Evolutionary conservation across 306 rosid genomes (phyloP).

Genomic region (Ormosia emarginata): DNA sequence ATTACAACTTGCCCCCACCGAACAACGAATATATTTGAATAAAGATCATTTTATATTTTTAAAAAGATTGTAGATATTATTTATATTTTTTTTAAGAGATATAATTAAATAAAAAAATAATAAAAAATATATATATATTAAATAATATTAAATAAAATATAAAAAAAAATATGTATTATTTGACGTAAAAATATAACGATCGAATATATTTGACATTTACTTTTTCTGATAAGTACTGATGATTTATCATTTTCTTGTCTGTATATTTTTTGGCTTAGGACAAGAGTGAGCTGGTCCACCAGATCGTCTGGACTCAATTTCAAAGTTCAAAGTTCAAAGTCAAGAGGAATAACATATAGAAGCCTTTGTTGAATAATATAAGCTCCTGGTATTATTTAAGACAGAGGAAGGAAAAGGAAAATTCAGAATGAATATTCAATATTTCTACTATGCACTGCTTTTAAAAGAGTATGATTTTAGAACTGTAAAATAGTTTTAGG

Average conservation of each 20-base stretch:
- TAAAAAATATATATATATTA: too few species aligned
- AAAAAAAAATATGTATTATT: too few species aligned
- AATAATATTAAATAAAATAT: too few species aligned
- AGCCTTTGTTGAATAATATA: constrained; percentile 30
- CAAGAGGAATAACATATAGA: constrained; percentile 23
- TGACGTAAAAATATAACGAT: too few species aligned
- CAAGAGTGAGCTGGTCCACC: constrained; percentile 30
- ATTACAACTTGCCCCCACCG: constrained; percentile 17
- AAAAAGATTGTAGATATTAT: too few species aligned
- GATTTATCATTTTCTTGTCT: not conserved
- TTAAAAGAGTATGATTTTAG: too few species aligned
- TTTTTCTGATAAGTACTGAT: not conserved
- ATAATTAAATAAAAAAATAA: too few species aligned
- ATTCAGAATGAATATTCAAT: not conserved
- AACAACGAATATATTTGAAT: too few species aligned
- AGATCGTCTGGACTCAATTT: constrained; percentile 17
- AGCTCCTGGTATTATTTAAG: not conserved
- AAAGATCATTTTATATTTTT: too few species aligned
- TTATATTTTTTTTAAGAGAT: too few species aligned
- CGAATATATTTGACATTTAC: not conserved
- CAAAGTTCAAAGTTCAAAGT: constrained; percentile 35
- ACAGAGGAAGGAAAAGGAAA: not conserved
- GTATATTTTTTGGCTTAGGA: not conserved
- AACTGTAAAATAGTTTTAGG: too few species aligned
- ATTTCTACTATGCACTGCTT: too few species aligned